Evolutionary conservation across 352 stramenopile genomes (phyloP), one percentile per base, ranked within the genome.

Genomic region (Phytophthora citrophthora): DNA sequence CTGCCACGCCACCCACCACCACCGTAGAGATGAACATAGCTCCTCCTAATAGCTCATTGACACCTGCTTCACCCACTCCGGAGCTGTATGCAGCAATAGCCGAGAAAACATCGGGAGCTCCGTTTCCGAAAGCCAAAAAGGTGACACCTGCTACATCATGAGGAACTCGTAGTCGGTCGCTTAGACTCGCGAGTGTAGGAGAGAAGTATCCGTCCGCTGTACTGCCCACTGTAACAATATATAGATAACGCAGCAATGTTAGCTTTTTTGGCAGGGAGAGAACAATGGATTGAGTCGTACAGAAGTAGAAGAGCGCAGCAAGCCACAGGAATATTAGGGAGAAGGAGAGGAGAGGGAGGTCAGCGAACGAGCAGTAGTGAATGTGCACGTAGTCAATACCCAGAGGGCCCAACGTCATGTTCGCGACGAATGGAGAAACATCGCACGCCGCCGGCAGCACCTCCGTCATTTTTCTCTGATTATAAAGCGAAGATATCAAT

Each of bases 181-280:
- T 98, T 55, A 99, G 97, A 83, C 89, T 98, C 56, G 98, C 97
- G 11, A 99, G 83, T 13, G 91, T 97, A 0, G 97, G 96, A 0
- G 87, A 98, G 74, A 99, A 99, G 75, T 98, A 99, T 43, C 97
- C 96, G 46, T 99, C 96, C 0, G 97, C 97, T 12, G 97, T 99
- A 50, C 81, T 94, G n/a, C 96, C 97, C 45, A 99, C 80, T 88
- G 91, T 6, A 59, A 24, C 5, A 31, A 46, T 48, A 32, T 53
- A 61, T 54, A 49, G 18, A 34, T 34, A 34, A 13, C 10, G 29
- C 3, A 12, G 7, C 29, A 34, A 11, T 12, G 29, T 13, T 34
- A 34, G 29, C 2, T 27, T 27, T 10, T 31, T 11, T 32, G 10
- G 27, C 27, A 58, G 13, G 20, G 6, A 54, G 6, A 18, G 20